Conservation (phyloP, 2,329 filamentous ascomycete species). For the Aureobasidium musti region DNA sequence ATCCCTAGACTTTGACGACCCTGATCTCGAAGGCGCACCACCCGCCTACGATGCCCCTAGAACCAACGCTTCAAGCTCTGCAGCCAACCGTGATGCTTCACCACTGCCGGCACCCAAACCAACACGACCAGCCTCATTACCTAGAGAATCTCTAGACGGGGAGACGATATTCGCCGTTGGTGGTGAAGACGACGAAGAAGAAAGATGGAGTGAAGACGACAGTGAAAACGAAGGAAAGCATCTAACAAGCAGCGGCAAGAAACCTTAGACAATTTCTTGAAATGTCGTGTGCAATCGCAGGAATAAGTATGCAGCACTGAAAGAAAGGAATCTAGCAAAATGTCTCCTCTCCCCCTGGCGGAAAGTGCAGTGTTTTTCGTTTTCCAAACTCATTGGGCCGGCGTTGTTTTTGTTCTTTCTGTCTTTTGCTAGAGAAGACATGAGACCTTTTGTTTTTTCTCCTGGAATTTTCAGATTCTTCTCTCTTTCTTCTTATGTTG, state of each 20-base stretch:
- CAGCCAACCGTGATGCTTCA: constrained; percentile 45
- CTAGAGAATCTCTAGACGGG: constrained; percentile 70
- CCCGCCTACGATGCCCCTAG: constrained; percentile 33
- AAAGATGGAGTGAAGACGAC: constrained; percentile 75
- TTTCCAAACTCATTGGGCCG: not conserved
- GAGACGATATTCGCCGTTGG: constrained; percentile 97
- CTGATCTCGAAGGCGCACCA: constrained; percentile 41
- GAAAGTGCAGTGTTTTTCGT: not conserved
- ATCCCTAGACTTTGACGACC: constrained; percentile 65
- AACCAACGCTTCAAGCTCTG: constrained; percentile 12
- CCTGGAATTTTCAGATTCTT: not conserved
- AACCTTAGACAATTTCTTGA: constrained; percentile 30
- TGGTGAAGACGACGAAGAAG: constrained; percentile 65
- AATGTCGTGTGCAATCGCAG: not conserved
- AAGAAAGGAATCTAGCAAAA: no score
- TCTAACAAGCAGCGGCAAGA: constrained; percentile 54
- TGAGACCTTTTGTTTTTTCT: not conserved
- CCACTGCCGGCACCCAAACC: constrained; percentile 57
- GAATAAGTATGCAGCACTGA: no score
- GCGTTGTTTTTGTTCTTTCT: not conserved
- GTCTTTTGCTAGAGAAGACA: not conserved
- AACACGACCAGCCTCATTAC: constrained; percentile 52
- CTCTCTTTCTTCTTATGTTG: no score
- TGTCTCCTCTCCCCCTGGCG: no score
- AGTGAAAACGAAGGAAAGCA: constrained; percentile 53